phyloP scores from a whole-genome alignment of 441 rosid genomes.

The Caryocar brasiliense region DNA sequence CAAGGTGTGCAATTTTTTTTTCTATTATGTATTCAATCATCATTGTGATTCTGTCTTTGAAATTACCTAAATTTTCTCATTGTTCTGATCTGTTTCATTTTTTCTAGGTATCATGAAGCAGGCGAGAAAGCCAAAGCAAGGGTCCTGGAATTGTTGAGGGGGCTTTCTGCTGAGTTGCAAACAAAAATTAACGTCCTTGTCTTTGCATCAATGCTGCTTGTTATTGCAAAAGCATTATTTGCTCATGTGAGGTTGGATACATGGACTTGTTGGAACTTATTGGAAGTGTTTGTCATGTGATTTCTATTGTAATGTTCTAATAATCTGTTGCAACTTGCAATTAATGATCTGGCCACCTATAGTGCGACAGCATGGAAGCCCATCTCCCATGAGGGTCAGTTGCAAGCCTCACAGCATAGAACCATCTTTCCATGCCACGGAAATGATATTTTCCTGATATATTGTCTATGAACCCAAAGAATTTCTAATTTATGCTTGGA shows the following conservation, averaged over 20 bases:
- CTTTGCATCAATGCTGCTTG: slow-evolving; percentile 84
- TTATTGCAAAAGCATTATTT: slow-evolving; percentile 82
- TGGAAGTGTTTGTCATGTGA: background rate
- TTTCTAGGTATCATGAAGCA: slow-evolving; percentile 75
- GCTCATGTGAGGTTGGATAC: slow-evolving; percentile 76
- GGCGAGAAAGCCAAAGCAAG: slow-evolving; percentile 59
- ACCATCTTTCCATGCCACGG: too few species aligned
- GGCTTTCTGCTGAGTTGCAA: slow-evolving; percentile 75
- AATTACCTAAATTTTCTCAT: background rate
- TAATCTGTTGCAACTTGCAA: too few species aligned
- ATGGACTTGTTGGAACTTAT: background rate
- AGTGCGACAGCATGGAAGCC: too few species aligned
- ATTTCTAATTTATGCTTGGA: too few species aligned
- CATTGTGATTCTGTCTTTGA: background rate
- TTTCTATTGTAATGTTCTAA: too few species aligned
- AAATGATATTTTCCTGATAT: too few species aligned
- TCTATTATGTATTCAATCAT: background rate
- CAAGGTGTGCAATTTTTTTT: slow-evolving; percentile 38
- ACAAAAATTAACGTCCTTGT: slow-evolving; percentile 71
- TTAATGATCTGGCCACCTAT: too few species aligned
- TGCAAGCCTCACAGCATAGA: too few species aligned
- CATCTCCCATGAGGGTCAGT: too few species aligned
- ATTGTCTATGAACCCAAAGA: too few species aligned
- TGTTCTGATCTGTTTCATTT: background rate
- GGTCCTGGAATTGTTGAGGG: slow-evolving; percentile 77